Conservation (phyloP, 2,329 filamentous ascomycete genomes). For the Aspergillus ustus region DNA sequence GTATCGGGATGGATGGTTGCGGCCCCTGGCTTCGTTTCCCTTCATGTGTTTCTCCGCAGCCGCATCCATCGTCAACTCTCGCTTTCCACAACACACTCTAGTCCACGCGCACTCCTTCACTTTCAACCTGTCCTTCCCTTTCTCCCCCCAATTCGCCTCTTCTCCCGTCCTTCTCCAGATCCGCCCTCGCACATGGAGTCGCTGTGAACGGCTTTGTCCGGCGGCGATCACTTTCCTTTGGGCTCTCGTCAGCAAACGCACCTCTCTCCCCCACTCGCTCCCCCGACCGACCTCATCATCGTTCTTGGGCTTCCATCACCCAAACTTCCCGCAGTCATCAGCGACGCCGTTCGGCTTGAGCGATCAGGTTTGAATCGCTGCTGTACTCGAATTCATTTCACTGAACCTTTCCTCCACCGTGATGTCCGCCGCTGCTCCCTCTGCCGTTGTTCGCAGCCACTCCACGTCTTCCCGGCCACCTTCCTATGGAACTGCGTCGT, state of each 20-base stretch:
- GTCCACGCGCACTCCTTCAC: constrained; percentile 9
- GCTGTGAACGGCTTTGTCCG: constrained; percentile 20
- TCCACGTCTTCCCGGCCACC: constrained; percentile 53
- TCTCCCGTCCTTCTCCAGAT: neutral
- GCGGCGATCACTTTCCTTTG: constrained; percentile 24
- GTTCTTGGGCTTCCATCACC: constrained; percentile 21
- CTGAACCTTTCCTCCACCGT: constrained; percentile 24
- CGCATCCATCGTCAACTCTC: constrained; percentile 24
- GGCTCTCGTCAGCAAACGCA: constrained; percentile 30
- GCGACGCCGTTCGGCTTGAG: constrained; percentile 16
- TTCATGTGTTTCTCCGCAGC: constrained; percentile 29
- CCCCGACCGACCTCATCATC: constrained; percentile 26
- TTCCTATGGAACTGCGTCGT: constrained; percentile 45
- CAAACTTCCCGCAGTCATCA: constrained; percentile 17
- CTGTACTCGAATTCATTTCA: constrained; percentile 13
- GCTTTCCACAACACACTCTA: constrained; percentile 12
- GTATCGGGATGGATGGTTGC: constrained; percentile 14
- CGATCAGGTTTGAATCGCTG: constrained; percentile 19
- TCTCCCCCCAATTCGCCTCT: constrained; percentile 9
- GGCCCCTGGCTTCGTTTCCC: constrained; percentile 21
- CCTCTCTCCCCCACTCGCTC: constrained; percentile 26
- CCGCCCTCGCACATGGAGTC: constrained; percentile 22
- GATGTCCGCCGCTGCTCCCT: constrained; percentile 53
- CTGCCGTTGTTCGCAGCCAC: constrained; percentile 55
- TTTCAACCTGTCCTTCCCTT: constrained; percentile 13